phyloP scores from a whole-genome alignment of 2,329 filamentous ascomycete species.

The Pseudogymnoascus sp. region DNA sequence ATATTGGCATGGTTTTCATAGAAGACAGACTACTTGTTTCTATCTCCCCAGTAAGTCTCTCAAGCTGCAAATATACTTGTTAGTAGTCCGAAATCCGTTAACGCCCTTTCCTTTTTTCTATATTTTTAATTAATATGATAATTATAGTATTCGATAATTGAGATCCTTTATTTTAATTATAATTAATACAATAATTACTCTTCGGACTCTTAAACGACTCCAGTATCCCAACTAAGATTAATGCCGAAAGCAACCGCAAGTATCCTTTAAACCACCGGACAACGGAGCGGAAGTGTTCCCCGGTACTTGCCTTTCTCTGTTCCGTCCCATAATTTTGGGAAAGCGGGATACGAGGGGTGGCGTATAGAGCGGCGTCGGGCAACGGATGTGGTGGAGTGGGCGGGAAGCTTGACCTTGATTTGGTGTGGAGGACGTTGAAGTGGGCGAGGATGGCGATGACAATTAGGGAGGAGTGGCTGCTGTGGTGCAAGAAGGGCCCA shows the following conservation, averaged over 20 bases:
- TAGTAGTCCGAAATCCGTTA: neutral
- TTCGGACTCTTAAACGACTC: neutral
- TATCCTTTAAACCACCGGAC: neutral
- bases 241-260: neutral
- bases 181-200: neutral
- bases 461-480: neutral
- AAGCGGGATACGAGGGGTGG: neutral
- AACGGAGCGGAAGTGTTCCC: neutral
- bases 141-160: neutral
- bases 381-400: neutral
- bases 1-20: neutral
- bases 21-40: neutral
- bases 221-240: neutral
- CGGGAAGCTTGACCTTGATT: neutral
- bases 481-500: neutral
- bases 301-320: neutral
- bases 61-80: too few species aligned
- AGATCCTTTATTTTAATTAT: neutral
- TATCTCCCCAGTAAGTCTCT: neutral
- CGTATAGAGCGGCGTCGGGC: neutral
- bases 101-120: neutral
- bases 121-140: neutral
- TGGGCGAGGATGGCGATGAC: neutral
- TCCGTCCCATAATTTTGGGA: neutral
- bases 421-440: neutral